Base-by-base conservation (phyloP, 192 early-diverging fungal species). In the Backusella morwellensis region DNA sequence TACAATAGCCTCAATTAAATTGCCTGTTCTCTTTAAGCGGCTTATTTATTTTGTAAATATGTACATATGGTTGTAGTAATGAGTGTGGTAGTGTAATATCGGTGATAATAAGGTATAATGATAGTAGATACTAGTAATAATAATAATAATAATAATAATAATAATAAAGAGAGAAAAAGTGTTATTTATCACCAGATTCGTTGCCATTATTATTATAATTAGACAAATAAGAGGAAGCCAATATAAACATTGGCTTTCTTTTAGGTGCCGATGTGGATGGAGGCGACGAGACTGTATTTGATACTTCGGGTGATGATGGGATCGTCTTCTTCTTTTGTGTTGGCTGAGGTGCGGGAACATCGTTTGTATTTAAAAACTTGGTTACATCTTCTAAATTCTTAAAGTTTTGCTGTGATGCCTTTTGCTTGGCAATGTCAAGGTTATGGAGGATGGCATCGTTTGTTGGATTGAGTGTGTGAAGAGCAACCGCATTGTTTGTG, bases 171-270 rank as follows among this genome's bases (percentile, higher is more conserved):
- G 11, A 19, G 21, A 38, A 11, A 12, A n/a, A 40, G 2, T n/a
- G 4, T 70, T 70, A 70, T 70, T 70, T 70, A 70, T 63, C 56
- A 29, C 56, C 23, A 14, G 56, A 29, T 23, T 38, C 68, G 9
- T 41, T 70, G 40, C 32, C 32, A 32, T 7, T 70, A 23, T 35
- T 70, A 70, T 70, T 76, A 69, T 72, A 77, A 34, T 79, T 75
- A 38, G 76, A 74, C 21, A 84, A 56, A 63, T 78, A 78, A 12
- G 78, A 75, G 6, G 82, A 84, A 11, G 82, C 82, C 5, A 84
- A 52, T 54, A 84, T 77, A 44, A 81, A 84, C 82, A 84, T 84
- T 0, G 77, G 81, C 34, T 70, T 56, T 67, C 68, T 47, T 56
- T 81, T 77, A 0, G 72, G 76, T 21, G 71, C 56, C 0, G 69